phyloP scores from a whole-genome alignment of 2,329 filamentous ascomycete species.

The Cladosporium halotolerans region DNA sequence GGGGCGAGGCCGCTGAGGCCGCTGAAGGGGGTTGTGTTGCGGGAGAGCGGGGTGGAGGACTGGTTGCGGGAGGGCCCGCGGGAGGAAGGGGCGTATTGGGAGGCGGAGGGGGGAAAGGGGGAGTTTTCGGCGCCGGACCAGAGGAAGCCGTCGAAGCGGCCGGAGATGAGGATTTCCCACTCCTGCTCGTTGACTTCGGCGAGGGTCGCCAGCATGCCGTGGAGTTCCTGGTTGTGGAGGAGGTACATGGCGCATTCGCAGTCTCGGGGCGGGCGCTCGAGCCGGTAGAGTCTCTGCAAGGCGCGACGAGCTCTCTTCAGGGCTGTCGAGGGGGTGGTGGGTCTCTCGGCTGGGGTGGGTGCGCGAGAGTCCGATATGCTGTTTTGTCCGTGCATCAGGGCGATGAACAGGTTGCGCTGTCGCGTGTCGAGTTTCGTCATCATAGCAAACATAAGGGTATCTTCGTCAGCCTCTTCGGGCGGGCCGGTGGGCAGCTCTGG shows the following conservation, averaged over 20 bases:
- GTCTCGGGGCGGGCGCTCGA: constrained; percentile 67
- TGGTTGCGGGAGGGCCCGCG: constrained; percentile 36
- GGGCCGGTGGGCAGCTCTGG: constrained; percentile 66
- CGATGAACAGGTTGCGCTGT: constrained; percentile 75
- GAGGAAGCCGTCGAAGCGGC: constrained; percentile 90
- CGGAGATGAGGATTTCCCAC: constrained; percentile 92
- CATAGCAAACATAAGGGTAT: constrained; percentile 89
- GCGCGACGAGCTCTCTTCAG: constrained; percentile 69
- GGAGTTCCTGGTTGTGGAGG: constrained; percentile 71
- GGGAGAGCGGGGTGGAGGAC: constrained; percentile 34
- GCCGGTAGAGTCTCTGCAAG: constrained; percentile 76
- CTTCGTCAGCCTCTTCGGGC: constrained; percentile 86
- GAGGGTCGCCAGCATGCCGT: constrained; percentile 80
- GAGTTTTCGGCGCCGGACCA: constrained; percentile 78
- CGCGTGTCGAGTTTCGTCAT: constrained; percentile 74
- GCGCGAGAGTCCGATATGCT: constrained; percentile 50
- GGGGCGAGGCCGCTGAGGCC: constrained; percentile 51
- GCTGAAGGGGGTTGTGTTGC: constrained; percentile 49
- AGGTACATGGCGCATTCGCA: constrained; percentile 82
- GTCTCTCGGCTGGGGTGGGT: constrained; percentile 54
- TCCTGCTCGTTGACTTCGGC: constrained; percentile 85
- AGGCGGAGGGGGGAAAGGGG: constrained; percentile 29
- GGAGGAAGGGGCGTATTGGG: constrained; percentile 24
- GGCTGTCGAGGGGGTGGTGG: constrained; percentile 51
- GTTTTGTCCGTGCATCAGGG: constrained; percentile 60